Conservation (phyloP, 192 early-diverging fungal species). For the Coemansia sp. region DNA sequence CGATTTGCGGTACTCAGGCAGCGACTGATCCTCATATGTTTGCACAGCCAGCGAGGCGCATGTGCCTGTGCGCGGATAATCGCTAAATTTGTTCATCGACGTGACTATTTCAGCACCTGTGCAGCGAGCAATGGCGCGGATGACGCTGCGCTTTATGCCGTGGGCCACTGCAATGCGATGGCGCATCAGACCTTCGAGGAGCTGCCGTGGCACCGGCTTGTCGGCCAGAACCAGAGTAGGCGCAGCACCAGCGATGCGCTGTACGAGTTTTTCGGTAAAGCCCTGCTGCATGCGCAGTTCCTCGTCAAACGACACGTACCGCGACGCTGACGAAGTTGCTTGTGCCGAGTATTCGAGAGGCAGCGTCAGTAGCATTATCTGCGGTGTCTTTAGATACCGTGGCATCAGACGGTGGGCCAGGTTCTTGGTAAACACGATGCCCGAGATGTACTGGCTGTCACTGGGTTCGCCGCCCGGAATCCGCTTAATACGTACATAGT, state of each 20-base stretch:
- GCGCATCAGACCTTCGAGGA: conserved; percentile 79
- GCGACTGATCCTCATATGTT: conserved; percentile 76
- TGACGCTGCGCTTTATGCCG: conserved; percentile 84
- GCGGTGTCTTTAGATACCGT: conserved; percentile 62
- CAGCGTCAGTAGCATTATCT: conserved; percentile 84
- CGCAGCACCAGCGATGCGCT: conserved; percentile 71
- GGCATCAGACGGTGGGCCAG: conserved; percentile 91
- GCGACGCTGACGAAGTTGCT: conserved; percentile 65
- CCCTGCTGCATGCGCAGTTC: conserved; percentile 82
- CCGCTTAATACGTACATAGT: conserved; percentile 94
- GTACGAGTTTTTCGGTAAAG: conserved; percentile 75
- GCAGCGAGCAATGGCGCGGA: conserved; percentile 81
- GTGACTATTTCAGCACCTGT: conserved; percentile 80
- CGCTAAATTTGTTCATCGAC: conserved; percentile 78
- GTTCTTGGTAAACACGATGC: conserved; percentile 92
- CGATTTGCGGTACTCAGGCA: conserved; percentile 80
- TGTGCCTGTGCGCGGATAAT: conserved; percentile 70
- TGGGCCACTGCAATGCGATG: conserved; percentile 77
- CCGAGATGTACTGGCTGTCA: conserved; percentile 83
- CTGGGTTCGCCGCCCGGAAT: conserved; percentile 80
- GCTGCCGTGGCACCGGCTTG: conserved; percentile 78
- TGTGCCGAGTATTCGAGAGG: conserved; percentile 65
- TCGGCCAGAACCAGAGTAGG: conserved; percentile 83
- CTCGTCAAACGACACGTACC: conserved; percentile 78
- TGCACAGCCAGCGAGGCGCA: conserved; percentile 77